These are phyloP conservation scores for Penicillium occitanis DNA, from an alignment of 2,329 filamentous ascomycete genomes.

Conservation along the genomic window DNA sequence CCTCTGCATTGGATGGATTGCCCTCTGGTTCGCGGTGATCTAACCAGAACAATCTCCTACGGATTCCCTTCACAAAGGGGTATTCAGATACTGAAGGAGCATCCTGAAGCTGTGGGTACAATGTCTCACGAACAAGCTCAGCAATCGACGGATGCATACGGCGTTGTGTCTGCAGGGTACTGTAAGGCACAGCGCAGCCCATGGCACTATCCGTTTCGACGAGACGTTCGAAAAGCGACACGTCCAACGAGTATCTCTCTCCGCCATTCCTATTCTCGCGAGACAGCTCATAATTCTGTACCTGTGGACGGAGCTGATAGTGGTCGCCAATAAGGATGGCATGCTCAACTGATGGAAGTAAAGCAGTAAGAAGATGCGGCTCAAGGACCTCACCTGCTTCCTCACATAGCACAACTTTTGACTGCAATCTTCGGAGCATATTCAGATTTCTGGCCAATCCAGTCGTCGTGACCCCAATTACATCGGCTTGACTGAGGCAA, in stretches of 20 bases:
- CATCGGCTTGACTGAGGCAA: conserved; percentile 41
- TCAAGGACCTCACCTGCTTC: conserved; percentile 49
- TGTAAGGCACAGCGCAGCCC: conserved; percentile 36
- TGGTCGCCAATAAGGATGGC: conserved; percentile 48
- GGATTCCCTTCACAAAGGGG: conserved; percentile 51
- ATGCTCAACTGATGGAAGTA: conserved; percentile 46
- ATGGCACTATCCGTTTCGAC: conserved; percentile 31
- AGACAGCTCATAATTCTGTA: conserved; percentile 40
- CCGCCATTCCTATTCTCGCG: conserved; percentile 36
- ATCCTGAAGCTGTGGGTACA: conserved; percentile 61
- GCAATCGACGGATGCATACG: conserved; percentile 67
- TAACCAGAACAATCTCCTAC: conserved; percentile 53
- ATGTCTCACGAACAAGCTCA: conserved; percentile 54
- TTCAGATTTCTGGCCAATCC: conserved; percentile 52
- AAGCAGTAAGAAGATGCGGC: conserved; percentile 41
- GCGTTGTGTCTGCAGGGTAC: conserved; percentile 57
- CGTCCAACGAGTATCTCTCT: conserved; percentile 47
- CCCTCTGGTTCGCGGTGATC: conserved; percentile 49
- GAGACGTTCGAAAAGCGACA: conserved; percentile 55
- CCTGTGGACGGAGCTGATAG: conserved; percentile 44
- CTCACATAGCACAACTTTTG: conserved; percentile 45
- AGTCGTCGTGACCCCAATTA: conserved; percentile 57
- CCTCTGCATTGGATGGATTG: conserved; percentile 26
- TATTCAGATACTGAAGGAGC: conserved; percentile 37
- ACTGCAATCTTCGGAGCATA: conserved; percentile 45